Evolutionary conservation across 2,329 filamentous ascomycete genomes (phyloP), one percentile per base, ranked within the genome.

Genomic region (Pyrenophora seminiperda): DNA sequence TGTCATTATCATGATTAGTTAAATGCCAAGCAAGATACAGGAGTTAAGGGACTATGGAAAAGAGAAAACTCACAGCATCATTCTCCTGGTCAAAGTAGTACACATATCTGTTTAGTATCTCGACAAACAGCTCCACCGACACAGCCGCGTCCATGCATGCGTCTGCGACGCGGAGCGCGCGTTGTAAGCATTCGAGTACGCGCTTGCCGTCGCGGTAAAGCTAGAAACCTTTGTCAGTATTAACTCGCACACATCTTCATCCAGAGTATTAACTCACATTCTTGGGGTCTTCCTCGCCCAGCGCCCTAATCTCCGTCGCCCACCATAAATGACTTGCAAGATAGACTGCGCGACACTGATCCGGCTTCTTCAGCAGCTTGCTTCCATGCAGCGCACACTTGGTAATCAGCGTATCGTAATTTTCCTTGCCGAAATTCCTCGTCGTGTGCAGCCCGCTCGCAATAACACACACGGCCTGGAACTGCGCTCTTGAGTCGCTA

Each of bases 81-180:
- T 99, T 99, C 71, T 96, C 91, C 74, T 99, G 93, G 74, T 99
- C 94, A 77, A 97, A 99, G 78, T 97, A 99, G 75, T 99, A 99
- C 44, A 97, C 92, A 72, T 99, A 99, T 74, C 94, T 86, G 74
- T 99, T 97, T 47, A 99, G 79, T 57, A 99, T 99, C 77, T 99
- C 94, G 49, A 99, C 93, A 75, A 99, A 99, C 40, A 99, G 82
- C 76, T 99, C 95, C 38, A 99, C 94, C 2, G 91, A 97, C 3
- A 97, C 91, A 5, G 91, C 91, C 6, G 92, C 94, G 75, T 99
- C 95, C 94, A 99, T 99, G 77, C 94, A 99, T 5, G 94, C 95
- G 74, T 99, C 94, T 2, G 94, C 95, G 20, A 99, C 95, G 29
- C 95, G 88, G 7, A 99, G 85, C 9, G 94, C 94, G 47, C 94